Base-by-base conservation (phyloP, 306 rosid species). In the Cajanus cajan region DNA sequence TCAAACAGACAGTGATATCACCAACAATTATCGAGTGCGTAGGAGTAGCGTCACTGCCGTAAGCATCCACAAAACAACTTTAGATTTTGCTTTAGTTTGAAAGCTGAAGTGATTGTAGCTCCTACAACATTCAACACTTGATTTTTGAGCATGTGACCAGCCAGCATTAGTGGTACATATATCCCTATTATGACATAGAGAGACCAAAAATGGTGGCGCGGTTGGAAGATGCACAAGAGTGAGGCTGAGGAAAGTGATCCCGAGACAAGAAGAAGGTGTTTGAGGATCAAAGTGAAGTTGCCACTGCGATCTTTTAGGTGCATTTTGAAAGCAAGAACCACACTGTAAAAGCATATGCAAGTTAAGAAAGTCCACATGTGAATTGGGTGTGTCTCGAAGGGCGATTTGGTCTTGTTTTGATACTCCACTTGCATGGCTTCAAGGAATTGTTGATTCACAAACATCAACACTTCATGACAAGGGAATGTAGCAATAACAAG, bases 351-450 rank as follows among this genome's bases (percentile, higher is more conserved):
- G 25, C 80, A 63, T 18, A 21, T 31, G 72, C 50, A 40, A 1
- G 47, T 5, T 10, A 76, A n/a, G 51, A 47, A 76, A 25, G 39
- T 64, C 80, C 80, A 31, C 72, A 47, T 63, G 37, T 33, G 61
- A 45, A 48, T 11, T 10, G 80, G 80, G 72, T 76, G 39, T 48
- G 80, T 48, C 63, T 76, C 80, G 19, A 34, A 47, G 13, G 51
- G 80, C 1, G 64, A 61, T 22, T 18, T 50, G 40, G 1, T 16
- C 34, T 76, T 76, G 72, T 25, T 48, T 76, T 76, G 73, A 36
- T 47, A 34, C 73, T 33, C 47, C 1, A 64, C 63, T 48, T 76
- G 80, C 2, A 63, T 64, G 8, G 33, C 48, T 15, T 36, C 71
- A 76, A 76, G 58, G 21, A 76, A 41, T 1, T 48, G 59, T 31